Evolutionary conservation across 1,284 basidiomycete genomes (phyloP).

Genomic region (Meripilus lineatus): DNA sequence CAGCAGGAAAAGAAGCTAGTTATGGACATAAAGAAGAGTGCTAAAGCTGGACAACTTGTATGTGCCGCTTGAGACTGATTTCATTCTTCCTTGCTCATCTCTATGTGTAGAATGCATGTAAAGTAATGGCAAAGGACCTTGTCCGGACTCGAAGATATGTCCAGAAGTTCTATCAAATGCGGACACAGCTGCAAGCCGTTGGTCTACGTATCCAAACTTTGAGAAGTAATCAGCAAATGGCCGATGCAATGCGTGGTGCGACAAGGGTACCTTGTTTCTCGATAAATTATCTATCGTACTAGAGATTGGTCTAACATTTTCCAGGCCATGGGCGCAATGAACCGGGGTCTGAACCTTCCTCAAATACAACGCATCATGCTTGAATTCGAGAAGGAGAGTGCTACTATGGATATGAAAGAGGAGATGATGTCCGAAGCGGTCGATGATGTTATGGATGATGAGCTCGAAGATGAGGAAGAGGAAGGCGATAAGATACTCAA

Average conservation of each 20-base stretch:
- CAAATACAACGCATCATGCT: slow-evolving; percentile 95
- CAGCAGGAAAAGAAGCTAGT: slow-evolving; percentile 93
- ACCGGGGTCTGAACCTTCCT: slow-evolving; percentile 91
- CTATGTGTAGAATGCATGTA: slow-evolving; percentile 81
- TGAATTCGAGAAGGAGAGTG: slow-evolving; percentile 96
- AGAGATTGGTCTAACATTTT: slow-evolving; percentile 8
- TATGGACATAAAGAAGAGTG: slow-evolving; percentile 93
- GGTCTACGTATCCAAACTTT: slow-evolving; percentile 94
- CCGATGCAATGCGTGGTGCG: slow-evolving; percentile 97
- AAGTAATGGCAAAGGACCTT: slow-evolving; percentile 98
- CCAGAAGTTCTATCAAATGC: slow-evolving; percentile 99
- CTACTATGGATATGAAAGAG: slow-evolving; percentile 99
- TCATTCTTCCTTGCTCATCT: background rate
- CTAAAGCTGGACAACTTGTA: slow-evolving; percentile 95
- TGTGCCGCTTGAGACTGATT: slow-evolving; percentile 21
- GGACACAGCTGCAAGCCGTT: slow-evolving; percentile 96
- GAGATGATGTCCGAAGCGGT: slow-evolving; percentile 99
- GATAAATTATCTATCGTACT: slow-evolving; percentile 1
- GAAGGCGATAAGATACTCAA: slow-evolving; percentile 96
- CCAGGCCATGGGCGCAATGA: slow-evolving; percentile 99
- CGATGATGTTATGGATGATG: slow-evolving; percentile 97
- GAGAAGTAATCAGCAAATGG: slow-evolving; percentile 98
- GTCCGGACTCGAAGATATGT: slow-evolving; percentile 93
- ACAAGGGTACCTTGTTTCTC: slow-evolving; percentile 65
- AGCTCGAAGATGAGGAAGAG: slow-evolving; percentile 89